Evolutionary conservation across 129 eudicot genomes (phyloP), one percentile per base, ranked within the genome.

Genomic region (Tagetes erecta): DNA sequence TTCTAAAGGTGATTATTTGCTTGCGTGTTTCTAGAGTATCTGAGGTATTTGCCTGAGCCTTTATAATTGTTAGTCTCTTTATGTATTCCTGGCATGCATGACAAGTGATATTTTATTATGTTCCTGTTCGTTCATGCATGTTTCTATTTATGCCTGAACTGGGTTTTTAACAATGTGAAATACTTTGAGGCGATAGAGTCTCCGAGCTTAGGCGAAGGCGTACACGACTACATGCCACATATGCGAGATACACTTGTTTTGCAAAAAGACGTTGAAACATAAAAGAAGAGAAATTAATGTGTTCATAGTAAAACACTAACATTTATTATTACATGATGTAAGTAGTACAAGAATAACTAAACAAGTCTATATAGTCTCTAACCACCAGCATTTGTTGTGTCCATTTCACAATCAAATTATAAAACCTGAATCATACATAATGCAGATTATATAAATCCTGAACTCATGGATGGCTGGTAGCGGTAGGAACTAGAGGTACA

Each of bases 1-100:
- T 74, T 70, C 31, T 78, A 47, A 4, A 20, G 40, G 39, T 50
- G 10, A 52, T 62, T 14, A 37, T 7, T 67, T 14, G 71, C 14
- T 53, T 41, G 38, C 10, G 36, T 46, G 35, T 51, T 47, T 65
- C 30, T 55, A 40, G 49, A 64, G 13, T 63, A 63, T 35, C 5
- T 12, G 2, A 4, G 30, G 8, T 71, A 38, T 52, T 52, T 52
- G 63, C 51, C 27, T 53, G 50, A 14, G 65, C 45, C 53, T 8
- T 53, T 44, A 7, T 71, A 10, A 42, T 4, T 53, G 52, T 41
- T 72, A 27, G 0, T 56, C 12, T 20, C 52, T 14, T 71, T 5
- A 12, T 13, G 0, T 13, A 37, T 38, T 4, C 38, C 68, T 63
- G 46, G 13, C 11, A 13, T 62, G 67, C 64, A 12, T 57, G 3